Evolutionary conservation across 1,284 basidiomycete species (phyloP).

Genomic region (Ustilago esculenta): DNA sequence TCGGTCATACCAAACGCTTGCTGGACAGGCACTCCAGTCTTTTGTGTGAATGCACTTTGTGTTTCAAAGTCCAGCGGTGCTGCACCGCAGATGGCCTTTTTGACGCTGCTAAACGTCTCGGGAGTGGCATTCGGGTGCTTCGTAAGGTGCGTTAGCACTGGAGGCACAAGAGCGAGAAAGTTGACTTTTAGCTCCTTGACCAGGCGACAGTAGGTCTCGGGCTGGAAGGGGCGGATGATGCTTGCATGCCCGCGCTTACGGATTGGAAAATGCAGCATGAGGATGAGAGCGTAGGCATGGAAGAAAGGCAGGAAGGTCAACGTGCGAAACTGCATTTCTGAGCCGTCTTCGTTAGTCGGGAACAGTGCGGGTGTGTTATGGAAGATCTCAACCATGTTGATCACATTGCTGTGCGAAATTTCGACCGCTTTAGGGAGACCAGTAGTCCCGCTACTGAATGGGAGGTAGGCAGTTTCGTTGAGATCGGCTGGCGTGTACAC

Average conservation of each 20-base stretch:
- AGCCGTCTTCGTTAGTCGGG: constrained; percentile 1
- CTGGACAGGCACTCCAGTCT: constrained; percentile 23
- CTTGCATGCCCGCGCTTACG: constrained; percentile 12
- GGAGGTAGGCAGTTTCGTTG: constrained; percentile 31
- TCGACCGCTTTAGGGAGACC: constrained; percentile 48
- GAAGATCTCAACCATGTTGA: constrained; percentile 39
- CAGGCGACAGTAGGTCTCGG: constrained; percentile 23
- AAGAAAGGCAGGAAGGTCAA: constrained; percentile 47
- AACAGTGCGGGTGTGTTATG: constrained; percentile 10
- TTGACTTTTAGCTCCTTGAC: constrained; percentile 28
- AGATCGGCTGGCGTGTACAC: constrained; percentile 9
- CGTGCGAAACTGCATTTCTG: constrained; percentile 10
- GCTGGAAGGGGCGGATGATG: constrained; percentile 34
- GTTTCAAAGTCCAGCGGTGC: constrained; percentile 42
- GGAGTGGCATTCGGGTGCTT: constrained; percentile 20
- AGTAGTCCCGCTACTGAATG: constrained; percentile 44
- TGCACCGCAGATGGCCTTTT: constrained; percentile 22
- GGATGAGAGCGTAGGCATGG: constrained; percentile 36
- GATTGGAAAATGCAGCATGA: constrained; percentile 15
- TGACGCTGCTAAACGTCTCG: constrained; percentile 19
- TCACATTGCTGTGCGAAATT: constrained; percentile 44
- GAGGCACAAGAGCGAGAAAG: constrained; percentile 30
- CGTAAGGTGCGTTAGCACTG: constrained; percentile 25
- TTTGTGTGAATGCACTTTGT: constrained; percentile 22
- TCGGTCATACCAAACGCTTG: constrained; percentile 52